Evolutionary conservation across 169 alveolate species (phyloP).

Genomic region (Eimeria sp.): DNA sequence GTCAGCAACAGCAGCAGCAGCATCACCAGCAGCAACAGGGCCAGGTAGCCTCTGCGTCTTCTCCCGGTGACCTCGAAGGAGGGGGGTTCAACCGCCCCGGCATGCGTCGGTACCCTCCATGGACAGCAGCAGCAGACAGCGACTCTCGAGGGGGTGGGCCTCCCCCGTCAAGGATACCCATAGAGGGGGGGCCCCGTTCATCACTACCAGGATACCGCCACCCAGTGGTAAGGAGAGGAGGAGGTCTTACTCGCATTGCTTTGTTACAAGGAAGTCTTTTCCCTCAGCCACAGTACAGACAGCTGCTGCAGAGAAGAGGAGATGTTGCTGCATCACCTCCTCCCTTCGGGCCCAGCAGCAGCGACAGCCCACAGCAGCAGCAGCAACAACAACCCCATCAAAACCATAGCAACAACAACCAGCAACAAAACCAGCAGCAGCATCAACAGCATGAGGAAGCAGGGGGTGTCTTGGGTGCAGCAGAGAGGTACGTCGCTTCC

Average conservation of each 20-base stretch:
- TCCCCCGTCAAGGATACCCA: not conserved
- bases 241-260: conserved; percentile 21
- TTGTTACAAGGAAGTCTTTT: not conserved
- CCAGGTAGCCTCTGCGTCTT: not conserved
- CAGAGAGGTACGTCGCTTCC: not conserved
- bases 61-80: not conserved
- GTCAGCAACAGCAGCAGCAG: no score
- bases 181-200: no score
- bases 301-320: conserved; percentile 58
- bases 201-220: not conserved
- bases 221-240: conserved; percentile 21
- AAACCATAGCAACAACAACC: conserved; percentile 1
- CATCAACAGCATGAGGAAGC: not conserved
- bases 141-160: not conserved
- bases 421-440: not conserved
- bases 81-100: not conserved
- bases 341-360: conserved; percentile 18
- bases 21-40: not conserved
- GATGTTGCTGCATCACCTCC: conserved; percentile 48
- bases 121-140: not conserved
- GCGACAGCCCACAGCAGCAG: conserved; percentile 39
- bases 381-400: not conserved
- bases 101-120: not conserved
- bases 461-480: not conserved
- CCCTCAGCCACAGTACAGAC: conserved; percentile 37